These are phyloP conservation scores for Aspergillus quadrilineatus DNA, from an alignment of 2,329 filamentous ascomycete genomes.

Conservation along the genomic window DNA sequence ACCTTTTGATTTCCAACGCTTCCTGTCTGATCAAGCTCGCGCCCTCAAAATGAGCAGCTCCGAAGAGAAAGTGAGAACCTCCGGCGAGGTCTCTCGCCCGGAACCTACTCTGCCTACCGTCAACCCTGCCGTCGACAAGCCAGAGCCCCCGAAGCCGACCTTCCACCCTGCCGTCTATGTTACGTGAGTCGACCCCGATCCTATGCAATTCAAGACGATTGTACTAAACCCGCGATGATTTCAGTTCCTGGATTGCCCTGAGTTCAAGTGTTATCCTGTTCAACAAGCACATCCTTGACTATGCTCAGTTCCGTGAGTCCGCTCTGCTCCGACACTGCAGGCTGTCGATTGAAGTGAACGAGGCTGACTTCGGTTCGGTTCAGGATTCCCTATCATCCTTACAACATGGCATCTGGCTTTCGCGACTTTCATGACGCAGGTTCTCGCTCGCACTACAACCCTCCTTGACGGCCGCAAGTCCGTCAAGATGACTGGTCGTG, in stretches of 20 bases:
- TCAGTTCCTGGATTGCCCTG: conserved; percentile 84
- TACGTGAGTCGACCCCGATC: conserved; percentile 44
- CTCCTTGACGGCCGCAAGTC: conserved; percentile 92
- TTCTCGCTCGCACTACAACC: conserved; percentile 84
- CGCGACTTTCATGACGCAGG: conserved; percentile 89
- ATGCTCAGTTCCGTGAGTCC: conserved; percentile 73
- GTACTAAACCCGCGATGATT: conserved; percentile 41
- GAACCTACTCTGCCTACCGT: conserved; percentile 69
- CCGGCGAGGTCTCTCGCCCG: conserved; percentile 61
- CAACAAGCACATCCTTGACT: conserved; percentile 98
- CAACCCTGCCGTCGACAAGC: conserved; percentile 73
- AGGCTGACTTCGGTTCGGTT: conserved; percentile 3
- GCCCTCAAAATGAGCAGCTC: conserved; percentile 53
- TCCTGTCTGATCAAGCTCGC: conserved; percentile 44
- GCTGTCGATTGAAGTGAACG: background rate
- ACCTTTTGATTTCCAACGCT: conserved; percentile 50
- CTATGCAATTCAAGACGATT: background rate
- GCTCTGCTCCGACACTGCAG: background rate
- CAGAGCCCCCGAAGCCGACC: conserved; percentile 61
- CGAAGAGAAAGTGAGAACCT: conserved; percentile 79
- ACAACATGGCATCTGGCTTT: conserved; percentile 96
- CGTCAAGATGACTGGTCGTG: conserved; percentile 92
- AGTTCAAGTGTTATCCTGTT: conserved; percentile 95
- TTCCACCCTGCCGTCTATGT: conserved; percentile 88
- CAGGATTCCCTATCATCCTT: conserved; percentile 62